A percentile compares a stretch with the other conserved stretches of the same genome.
These are phyloP conservation scores for Fusarium oligoseptatum DNA, from an alignment of 2,329 filamentous ascomycete genomes.

Conservation along the genomic window DNA sequence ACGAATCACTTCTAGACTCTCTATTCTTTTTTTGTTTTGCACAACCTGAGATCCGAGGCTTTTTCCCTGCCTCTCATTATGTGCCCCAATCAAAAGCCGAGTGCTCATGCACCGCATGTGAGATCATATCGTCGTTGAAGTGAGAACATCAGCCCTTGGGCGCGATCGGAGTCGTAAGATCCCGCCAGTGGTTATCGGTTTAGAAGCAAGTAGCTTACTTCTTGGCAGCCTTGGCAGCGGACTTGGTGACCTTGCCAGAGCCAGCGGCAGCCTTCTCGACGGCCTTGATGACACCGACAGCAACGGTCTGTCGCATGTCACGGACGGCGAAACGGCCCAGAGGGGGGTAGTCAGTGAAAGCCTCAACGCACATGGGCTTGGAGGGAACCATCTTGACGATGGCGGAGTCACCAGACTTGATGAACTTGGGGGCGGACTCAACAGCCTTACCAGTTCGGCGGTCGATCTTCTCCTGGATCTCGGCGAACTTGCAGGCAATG, in stretches of 20 bases:
- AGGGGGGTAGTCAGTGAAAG: conserved; percentile 99
- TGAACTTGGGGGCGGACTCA: conserved; percentile 95
- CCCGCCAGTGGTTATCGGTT: conserved; percentile 42
- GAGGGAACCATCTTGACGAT: conserved; percentile 99
- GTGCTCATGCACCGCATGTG: conserved; percentile 60
- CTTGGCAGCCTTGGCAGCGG: conserved; percentile 80
- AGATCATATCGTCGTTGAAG: conserved; percentile 62
- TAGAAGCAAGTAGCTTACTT: conserved; percentile 68
- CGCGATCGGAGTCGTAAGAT: conserved; percentile 43
- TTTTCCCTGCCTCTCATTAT: conserved; percentile 58
- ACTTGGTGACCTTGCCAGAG: conserved; percentile 78
- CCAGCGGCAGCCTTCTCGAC: conserved; percentile 74
- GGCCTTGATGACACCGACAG: conserved; percentile 94
- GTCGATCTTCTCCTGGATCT: conserved; percentile 99
- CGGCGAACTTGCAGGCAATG: conserved; percentile 99
- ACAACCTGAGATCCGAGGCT: conserved; percentile 60
- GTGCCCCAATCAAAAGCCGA: conserved; percentile 57
- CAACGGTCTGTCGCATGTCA: conserved; percentile 94
- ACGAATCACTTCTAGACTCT: conserved; percentile 62
- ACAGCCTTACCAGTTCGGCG: conserved; percentile 99
- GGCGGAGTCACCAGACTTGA: conserved; percentile 99
- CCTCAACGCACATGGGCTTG: conserved; percentile 99
- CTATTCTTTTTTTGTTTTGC: conserved; percentile 63
- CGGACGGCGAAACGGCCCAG: conserved; percentile 99
- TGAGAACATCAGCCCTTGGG: conserved; percentile 54